A percentile compares a stretch with the other conserved stretches of the same genome.
phyloP scores from a whole-genome alignment of 1,139 yeast species.

The Saccharomycopsis crataegensis region DNA sequence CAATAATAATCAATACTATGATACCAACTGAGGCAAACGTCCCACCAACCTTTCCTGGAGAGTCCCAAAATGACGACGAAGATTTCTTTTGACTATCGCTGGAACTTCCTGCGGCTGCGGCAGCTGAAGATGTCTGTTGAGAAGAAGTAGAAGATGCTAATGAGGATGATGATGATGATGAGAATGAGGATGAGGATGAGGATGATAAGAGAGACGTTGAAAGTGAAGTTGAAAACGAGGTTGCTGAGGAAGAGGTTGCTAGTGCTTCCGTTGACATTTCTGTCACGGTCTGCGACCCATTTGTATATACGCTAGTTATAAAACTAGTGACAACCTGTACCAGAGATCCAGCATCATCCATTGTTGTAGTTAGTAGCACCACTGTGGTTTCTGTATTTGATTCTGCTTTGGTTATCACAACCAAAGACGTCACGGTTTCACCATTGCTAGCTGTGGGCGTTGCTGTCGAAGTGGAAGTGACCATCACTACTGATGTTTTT shows the following conservation, averaged over 20 bases:
- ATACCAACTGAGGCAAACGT: slow-evolving; percentile 32
- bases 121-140: background rate
- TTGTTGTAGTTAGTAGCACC: slow-evolving; percentile 4
- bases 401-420: slow-evolving; percentile 1
- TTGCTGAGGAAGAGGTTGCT: background rate
- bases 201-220: background rate
- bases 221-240: background rate
- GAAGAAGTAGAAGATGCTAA: background rate
- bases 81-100: slow-evolving; percentile 7
- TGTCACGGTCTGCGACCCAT: too few relatives aligned
- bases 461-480: background rate
- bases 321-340: slow-evolving; percentile 1
- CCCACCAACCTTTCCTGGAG: slow-evolving; percentile 33
- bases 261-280: background rate
- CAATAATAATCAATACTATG: slow-evolving; percentile 24
- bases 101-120: slow-evolving; percentile 1
- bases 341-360: background rate
- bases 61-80: slow-evolving; percentile 23
- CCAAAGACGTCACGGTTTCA: slow-evolving; percentile 8
- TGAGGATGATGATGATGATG: background rate
- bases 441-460: slow-evolving; percentile 1
- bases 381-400: background rate
- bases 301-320: background rate
- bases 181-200: background rate
- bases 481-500: slow-evolving; percentile 1